These are phyloP conservation scores for Amanita inopinata DNA, from an alignment of 768 basidiomycete species.

Conservation along the genomic window DNA sequence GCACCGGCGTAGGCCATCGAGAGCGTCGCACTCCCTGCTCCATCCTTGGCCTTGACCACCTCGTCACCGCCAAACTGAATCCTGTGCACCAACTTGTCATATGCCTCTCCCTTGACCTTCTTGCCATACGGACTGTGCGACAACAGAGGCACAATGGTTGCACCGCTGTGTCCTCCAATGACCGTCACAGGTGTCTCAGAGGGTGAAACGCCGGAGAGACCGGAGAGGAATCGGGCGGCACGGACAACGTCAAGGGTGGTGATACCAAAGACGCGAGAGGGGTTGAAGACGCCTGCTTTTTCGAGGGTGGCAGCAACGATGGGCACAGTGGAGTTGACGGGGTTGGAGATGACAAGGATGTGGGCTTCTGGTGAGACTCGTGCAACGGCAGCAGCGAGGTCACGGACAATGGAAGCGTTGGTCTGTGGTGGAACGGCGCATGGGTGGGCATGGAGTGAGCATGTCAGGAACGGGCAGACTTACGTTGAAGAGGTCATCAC, in stretches of 20 bases:
- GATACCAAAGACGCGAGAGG: constrained; percentile 84
- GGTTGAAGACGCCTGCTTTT: constrained; percentile 90
- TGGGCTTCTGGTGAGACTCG: constrained; percentile 86
- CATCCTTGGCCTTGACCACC: constrained; percentile 97
- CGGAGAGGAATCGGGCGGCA: constrained; percentile 81
- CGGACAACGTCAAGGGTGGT: constrained; percentile 98
- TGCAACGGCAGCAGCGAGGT: constrained; percentile 83
- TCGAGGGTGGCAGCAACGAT: constrained; percentile 89
- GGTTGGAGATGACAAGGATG: constrained; percentile 97
- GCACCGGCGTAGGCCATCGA: constrained; percentile 96
- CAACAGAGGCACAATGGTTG: constrained; percentile 96
- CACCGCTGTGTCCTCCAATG: constrained; percentile 91
- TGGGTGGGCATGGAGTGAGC: too few species aligned
- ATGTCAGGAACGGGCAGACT: constrained; percentile 21
- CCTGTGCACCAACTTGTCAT: constrained; percentile 75
- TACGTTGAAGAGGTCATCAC: constrained; percentile 94
- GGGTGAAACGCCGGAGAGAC: constrained; percentile 57
- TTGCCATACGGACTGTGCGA: constrained; percentile 72
- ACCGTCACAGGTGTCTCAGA: constrained; percentile 68
- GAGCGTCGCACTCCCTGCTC: constrained; percentile 87
- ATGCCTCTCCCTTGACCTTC: constrained; percentile 62
- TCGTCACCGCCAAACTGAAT: constrained; percentile 99
- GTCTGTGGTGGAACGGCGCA: too few species aligned
- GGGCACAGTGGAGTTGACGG: constrained; percentile 96
- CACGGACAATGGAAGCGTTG: constrained; percentile 95